These are phyloP conservation scores for Magnaporthiopsis incrustans DNA, from an alignment of 2,329 filamentous ascomycete species.

Conservation along the genomic window DNA sequence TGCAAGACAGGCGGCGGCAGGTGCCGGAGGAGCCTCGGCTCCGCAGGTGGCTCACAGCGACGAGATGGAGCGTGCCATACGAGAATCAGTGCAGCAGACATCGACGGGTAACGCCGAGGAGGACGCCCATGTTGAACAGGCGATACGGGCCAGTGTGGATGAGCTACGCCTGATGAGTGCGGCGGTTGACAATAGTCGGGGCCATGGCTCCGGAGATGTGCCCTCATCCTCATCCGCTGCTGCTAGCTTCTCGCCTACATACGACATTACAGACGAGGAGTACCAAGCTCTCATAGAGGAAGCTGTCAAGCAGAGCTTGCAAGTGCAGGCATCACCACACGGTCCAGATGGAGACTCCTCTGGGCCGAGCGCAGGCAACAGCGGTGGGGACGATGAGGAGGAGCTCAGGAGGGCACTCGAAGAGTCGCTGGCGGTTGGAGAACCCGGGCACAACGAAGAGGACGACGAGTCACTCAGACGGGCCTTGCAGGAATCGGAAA, in stretches of 20 bases:
- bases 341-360: conserved; percentile 2
- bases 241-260: conserved; percentile 20
- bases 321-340: conserved; percentile 11
- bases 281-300: conserved; percentile 49
- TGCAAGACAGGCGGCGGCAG: conserved; percentile 21
- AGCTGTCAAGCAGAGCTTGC: conserved; percentile 45
- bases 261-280: conserved; percentile 47
- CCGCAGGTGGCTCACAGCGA: conserved; percentile 31
- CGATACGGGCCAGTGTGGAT: conserved; percentile 63
- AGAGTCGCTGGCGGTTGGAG: conserved; percentile 22
- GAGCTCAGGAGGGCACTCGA: conserved; percentile 46
- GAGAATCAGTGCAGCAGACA: conserved; percentile 58
- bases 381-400: conserved; percentile 37
- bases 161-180: conserved; percentile 26
- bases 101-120: conserved; percentile 62
- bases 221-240: conserved; percentile 20
- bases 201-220: conserved; percentile 10
- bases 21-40: conserved; percentile 7
- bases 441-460: background rate
- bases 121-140: conserved; percentile 63
- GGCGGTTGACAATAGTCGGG: background rate
- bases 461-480: conserved; percentile 28
- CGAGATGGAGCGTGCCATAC: conserved; percentile 66
- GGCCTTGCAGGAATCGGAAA: conserved; percentile 39
- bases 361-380: conserved; percentile 14